Percentiles rank a stretch among this genome's conserved stretches.
Evolutionary conservation across 257 asterid species (phyloP).

Genomic region (Linderniella brevidens): DNA sequence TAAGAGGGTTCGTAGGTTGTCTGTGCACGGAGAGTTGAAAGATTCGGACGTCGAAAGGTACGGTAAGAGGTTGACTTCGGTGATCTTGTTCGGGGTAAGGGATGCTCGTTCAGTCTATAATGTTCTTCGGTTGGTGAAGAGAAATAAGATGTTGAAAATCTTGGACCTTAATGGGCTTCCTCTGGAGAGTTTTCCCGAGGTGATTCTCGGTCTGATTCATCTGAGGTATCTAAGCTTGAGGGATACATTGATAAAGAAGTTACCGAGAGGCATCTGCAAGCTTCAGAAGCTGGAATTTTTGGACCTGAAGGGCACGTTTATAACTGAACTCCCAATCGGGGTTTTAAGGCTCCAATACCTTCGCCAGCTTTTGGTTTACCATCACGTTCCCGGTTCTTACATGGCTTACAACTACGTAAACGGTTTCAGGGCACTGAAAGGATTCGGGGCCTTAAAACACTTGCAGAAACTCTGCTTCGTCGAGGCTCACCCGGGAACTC

Average conservation of each 20-base stretch:
- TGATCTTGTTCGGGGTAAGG: slow-evolving; percentile 10
- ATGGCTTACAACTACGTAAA: slow-evolving; percentile 13
- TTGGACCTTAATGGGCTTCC: slow-evolving; percentile 17
- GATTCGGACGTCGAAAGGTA: slow-evolving; percentile 7
- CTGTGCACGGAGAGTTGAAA: slow-evolving; percentile 13
- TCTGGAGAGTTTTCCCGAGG: slow-evolving; percentile 11
- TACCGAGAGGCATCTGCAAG: slow-evolving; percentile 14
- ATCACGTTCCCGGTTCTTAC: slow-evolving; percentile 8
- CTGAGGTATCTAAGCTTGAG: slow-evolving; percentile 21
- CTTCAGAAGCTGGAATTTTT: slow-evolving; percentile 20
- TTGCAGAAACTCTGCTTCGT: slow-evolving; percentile 14
- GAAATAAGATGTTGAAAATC: slow-evolving; percentile 14
- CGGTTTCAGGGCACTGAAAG: slow-evolving; percentile 21
- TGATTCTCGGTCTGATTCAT: slow-evolving; percentile 12
- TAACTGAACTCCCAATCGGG: slow-evolving; percentile 20
- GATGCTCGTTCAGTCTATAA: slow-evolving; percentile 10
- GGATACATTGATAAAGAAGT: slow-evolving; percentile 9
- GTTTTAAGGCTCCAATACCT: slow-evolving; percentile 17
- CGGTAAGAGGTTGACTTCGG: slow-evolving; percentile 14
- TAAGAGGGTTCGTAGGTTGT: slow-evolving; percentile 17
- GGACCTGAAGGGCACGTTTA: slow-evolving; percentile 18
- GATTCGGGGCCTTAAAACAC: slow-evolving; percentile 14
- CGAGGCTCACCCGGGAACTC: slow-evolving; percentile 14
- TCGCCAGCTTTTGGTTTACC: slow-evolving; percentile 17
- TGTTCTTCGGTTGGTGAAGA: slow-evolving; percentile 10